These are phyloP conservation scores for Cladosporium sp. DNA, from an alignment of 2,329 filamentous ascomycete species.

Conservation along the genomic window DNA sequence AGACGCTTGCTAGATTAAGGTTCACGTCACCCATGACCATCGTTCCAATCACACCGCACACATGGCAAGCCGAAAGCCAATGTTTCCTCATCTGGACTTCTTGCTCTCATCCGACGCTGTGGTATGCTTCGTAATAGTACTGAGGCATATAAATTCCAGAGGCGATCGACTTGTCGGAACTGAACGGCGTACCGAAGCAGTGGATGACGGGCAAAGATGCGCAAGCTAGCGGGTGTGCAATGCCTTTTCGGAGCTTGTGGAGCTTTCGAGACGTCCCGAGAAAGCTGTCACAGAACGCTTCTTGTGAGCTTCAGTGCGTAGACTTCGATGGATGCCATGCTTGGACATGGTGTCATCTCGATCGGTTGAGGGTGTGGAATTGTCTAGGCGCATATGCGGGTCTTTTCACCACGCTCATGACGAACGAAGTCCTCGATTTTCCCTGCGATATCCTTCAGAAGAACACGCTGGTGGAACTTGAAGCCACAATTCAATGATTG, in stretches of 20 bases:
- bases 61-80: neutral
- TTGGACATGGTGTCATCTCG: too few relatives aligned
- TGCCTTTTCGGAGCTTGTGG: neutral
- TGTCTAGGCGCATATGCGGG: neutral
- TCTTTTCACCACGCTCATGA: too few relatives aligned
- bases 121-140: neutral
- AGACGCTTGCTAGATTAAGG: neutral
- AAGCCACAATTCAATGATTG: conserved; percentile 18
- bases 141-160: neutral
- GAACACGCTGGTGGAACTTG: neutral
- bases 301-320: neutral
- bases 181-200: neutral
- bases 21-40: neutral
- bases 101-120: neutral
- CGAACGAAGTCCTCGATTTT: too few relatives aligned
- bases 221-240: neutral
- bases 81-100: neutral
- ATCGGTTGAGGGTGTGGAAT: neutral
- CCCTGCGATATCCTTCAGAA: too few relatives aligned
- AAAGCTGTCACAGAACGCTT: neutral
- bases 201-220: neutral
- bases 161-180: neutral
- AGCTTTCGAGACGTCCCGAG: neutral
- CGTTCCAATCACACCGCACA: neutral
- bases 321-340: too few relatives aligned